Conservation (phyloP, 345 rosid species). For the Eucalyptus tenuipes region DNA sequence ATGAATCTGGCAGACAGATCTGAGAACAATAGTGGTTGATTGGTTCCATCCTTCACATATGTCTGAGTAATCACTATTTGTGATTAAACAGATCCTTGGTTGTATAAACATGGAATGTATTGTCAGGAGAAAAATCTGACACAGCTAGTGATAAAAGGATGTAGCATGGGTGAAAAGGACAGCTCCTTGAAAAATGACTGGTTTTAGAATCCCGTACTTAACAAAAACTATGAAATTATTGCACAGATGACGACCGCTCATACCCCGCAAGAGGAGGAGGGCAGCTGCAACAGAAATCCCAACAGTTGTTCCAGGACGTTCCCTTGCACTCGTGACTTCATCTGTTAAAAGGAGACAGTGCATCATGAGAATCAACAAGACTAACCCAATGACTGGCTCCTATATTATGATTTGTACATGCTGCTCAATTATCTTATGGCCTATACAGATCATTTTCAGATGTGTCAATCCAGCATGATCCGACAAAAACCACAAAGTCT, state of each 20-base stretch:
- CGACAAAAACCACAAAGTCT: not conserved
- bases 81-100: not conserved
- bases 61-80: not conserved
- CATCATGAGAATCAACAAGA: not conserved
- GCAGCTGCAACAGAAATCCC: conserved; percentile 59
- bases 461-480: not conserved
- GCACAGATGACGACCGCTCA: not conserved
- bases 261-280: conserved; percentile 68
- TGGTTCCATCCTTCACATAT: not conserved
- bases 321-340: conserved; percentile 45
- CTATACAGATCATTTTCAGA: not conserved
- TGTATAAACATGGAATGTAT: not conserved
- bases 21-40: not conserved
- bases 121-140: not conserved
- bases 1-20: not conserved
- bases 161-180: not conserved
- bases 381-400: not conserved
- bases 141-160: not conserved
- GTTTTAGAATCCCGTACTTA: not conserved
- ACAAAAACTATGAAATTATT: not conserved
- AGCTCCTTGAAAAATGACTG: not conserved
- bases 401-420: not conserved
- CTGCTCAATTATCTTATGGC: not conserved
- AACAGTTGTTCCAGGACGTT: conserved; percentile 55
- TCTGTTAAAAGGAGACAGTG: conserved; percentile 15